phyloP scores from a whole-genome alignment of 441 rosid genomes.

The Populus hybrid region DNA sequence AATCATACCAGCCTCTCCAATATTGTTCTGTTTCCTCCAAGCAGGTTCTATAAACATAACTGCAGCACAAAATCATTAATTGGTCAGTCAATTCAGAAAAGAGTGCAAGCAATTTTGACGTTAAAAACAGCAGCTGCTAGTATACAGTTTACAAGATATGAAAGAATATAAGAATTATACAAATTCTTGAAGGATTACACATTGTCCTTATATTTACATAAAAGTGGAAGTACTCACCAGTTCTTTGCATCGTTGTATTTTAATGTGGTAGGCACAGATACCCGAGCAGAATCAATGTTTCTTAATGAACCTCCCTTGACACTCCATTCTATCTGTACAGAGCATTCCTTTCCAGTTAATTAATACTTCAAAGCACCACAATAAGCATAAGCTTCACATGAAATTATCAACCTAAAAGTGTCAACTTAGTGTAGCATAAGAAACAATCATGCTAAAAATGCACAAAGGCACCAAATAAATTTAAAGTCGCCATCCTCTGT shows the following conservation, averaged over 20 bases:
- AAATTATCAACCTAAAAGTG: neutral
- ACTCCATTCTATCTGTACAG: constrained; percentile 81
- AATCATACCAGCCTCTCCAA: constrained; percentile 91
- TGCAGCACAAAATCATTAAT: constrained; percentile 32
- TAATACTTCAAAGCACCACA: constrained; percentile 6
- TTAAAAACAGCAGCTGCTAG: neutral
- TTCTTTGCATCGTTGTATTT: constrained; percentile 74
- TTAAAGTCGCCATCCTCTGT: neutral
- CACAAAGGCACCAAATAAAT: neutral
- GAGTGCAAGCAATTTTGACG: neutral
- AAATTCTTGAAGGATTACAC: neutral
- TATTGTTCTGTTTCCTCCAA: constrained; percentile 86
- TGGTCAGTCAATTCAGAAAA: constrained; percentile 6
- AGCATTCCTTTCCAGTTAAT: constrained; percentile 10
- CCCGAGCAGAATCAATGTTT: constrained; percentile 88
- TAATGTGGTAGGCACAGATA: constrained; percentile 80
- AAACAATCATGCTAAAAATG: neutral
- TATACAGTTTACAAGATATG: neutral
- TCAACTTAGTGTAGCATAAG: neutral
- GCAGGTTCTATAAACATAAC: constrained; percentile 70
- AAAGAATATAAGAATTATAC: neutral
- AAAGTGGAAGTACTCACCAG: constrained; percentile 48
- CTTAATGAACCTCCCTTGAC: constrained; percentile 84
- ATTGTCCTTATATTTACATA: neutral
- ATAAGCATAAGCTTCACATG: neutral